Conservation (phyloP, 768 basidiomycete genomes). For the Panaeolus cyanescens region DNA sequence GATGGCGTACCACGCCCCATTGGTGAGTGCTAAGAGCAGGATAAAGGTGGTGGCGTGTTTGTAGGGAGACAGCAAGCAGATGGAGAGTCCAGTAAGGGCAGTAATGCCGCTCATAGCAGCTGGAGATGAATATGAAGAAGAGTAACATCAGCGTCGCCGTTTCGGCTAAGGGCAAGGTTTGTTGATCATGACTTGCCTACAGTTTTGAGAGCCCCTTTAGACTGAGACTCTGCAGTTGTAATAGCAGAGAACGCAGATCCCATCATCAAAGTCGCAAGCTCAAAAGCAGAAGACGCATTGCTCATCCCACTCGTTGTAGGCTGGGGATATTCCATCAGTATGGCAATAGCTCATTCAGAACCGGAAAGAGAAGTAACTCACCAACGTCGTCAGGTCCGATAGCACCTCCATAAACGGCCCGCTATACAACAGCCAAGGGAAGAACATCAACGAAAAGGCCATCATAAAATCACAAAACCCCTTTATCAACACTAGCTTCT, state of each 20-base stretch:
- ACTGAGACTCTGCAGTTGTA: background rate
- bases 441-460: background rate
- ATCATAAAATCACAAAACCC: background rate
- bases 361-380: background rate
- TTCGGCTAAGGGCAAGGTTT: background rate
- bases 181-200: background rate
- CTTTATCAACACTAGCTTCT: background rate
- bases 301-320: background rate
- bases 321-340: background rate
- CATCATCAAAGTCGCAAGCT: background rate
- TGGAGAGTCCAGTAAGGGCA: background rate
- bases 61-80: background rate
- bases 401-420: background rate
- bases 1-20: background rate
- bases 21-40: background rate
- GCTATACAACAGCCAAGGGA: background rate
- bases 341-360: background rate
- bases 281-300: background rate
- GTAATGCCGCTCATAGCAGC: background rate
- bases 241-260: background rate
- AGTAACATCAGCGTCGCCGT: no score
- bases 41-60: background rate
- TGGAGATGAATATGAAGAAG: no score
- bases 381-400: background rate
- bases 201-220: background rate